Conservation (phyloP, 1,139 yeast species). For the Yamadazyma conglobata region DNA sequence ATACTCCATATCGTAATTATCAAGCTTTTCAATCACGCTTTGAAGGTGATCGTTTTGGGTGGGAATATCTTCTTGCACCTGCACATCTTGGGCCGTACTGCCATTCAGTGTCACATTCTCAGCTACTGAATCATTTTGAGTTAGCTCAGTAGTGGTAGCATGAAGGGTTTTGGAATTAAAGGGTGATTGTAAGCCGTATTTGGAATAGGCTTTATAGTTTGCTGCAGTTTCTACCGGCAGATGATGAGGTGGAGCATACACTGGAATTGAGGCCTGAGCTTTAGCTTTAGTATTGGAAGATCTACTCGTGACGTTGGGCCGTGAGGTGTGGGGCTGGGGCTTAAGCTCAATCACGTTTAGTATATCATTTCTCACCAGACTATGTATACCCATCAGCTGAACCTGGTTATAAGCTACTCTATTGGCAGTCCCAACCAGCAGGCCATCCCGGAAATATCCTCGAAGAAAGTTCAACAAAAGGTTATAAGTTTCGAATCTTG, state of each 20-base stretch:
- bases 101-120: too few relatives aligned
- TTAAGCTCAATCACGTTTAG: slow-evolving; percentile 7
- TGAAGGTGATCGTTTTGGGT: slow-evolving; percentile 1
- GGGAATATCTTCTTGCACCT: background rate
- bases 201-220: background rate
- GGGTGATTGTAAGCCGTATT: slow-evolving; percentile 3
- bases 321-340: too few relatives aligned
- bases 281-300: too few relatives aligned
- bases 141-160: too few relatives aligned
- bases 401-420: slow-evolving; percentile 6
- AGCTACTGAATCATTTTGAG: too few relatives aligned
- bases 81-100: too few relatives aligned
- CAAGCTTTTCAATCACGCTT: slow-evolving; percentile 1
- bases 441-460: slow-evolving; percentile 5
- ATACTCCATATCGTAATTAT: slow-evolving; percentile 1
- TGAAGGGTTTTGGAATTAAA: slow-evolving; percentile 1
- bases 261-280: background rate
- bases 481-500: slow-evolving; percentile 5
- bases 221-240: background rate
- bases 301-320: too few relatives aligned
- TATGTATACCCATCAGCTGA: slow-evolving; percentile 3
- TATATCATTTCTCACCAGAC: slow-evolving; percentile 6
- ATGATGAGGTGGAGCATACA: background rate
- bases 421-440: slow-evolving; percentile 4
- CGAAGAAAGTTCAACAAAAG: slow-evolving; percentile 4